phyloP scores from a whole-genome alignment of 768 basidiomycete genomes.

The Floccularia luteovirens region DNA sequence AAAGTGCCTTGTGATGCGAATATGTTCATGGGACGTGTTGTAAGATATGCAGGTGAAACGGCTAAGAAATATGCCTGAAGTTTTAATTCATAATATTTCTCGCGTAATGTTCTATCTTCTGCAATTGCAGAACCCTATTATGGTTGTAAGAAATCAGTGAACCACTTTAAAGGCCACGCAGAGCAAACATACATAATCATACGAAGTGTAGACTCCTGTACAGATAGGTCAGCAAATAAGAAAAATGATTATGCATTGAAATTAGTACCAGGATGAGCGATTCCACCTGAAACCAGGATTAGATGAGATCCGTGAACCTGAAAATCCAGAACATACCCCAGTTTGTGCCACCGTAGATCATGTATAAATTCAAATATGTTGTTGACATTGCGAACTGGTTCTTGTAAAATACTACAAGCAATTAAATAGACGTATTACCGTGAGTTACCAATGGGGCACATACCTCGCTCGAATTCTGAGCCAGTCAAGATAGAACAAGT shows the following conservation, averaged over 20 bases:
- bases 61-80: constrained; percentile 42
- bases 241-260: not conserved
- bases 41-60: constrained; percentile 42
- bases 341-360: constrained; percentile 45
- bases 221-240: not conserved
- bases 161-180: not conserved
- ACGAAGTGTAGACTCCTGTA: constrained; percentile 35
- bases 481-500: constrained; percentile 26
- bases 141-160: not conserved
- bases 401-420: constrained; percentile 36
- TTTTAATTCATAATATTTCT: constrained; percentile 48
- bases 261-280: constrained; percentile 25
- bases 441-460: not conserved
- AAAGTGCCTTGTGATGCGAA: constrained; percentile 32
- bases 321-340: constrained; percentile 24
- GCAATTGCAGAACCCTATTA: constrained; percentile 39
- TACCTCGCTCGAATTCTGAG: constrained; percentile 38
- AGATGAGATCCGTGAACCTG: not conserved
- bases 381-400: constrained; percentile 38
- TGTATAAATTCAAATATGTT: constrained; percentile 41
- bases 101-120: constrained; percentile 42
- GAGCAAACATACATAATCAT: constrained; percentile 28
- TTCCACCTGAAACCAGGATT: constrained; percentile 15
- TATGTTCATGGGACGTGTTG: constrained; percentile 35
- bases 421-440: not conserved